Evolutionary conservation across 495 filamentous ascomycete species (phyloP).

Genomic region (Articulospora tetracladia): DNA sequence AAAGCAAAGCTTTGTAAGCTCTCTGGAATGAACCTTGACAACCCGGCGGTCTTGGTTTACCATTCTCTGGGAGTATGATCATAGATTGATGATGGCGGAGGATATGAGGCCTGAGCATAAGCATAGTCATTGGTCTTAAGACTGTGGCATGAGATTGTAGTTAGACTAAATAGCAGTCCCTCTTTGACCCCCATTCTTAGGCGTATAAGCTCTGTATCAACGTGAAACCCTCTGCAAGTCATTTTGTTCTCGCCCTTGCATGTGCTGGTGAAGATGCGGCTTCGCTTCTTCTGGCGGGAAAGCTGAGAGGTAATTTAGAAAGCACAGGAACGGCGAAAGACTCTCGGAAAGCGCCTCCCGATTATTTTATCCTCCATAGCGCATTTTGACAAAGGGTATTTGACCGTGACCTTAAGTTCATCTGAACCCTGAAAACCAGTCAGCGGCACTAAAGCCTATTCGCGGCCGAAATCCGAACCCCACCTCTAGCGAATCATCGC

Average conservation of each 20-base stretch:
- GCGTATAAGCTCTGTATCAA: background rate
- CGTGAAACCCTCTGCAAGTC: background rate
- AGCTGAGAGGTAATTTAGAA: too few relatives aligned
- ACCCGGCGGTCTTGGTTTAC: conserved; percentile 13
- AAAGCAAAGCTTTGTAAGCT: conserved; percentile 8
- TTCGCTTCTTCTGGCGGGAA: too few relatives aligned
- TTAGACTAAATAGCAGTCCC: conserved; percentile 31
- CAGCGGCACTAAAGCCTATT: background rate
- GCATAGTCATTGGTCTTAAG: conserved; percentile 12
- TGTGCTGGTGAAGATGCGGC: background rate
- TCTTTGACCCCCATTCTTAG: conserved; percentile 18
- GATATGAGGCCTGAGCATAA: conserved; percentile 18
- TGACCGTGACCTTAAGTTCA: too few relatives aligned
- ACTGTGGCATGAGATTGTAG: conserved; percentile 21
- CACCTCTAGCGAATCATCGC: background rate
- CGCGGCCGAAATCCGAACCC: background rate
- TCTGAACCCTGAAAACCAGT: too few relatives aligned
- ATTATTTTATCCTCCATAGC: too few relatives aligned
- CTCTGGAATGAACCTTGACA: conserved; percentile 12
- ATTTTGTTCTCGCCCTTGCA: background rate
- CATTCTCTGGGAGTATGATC: conserved; percentile 9
- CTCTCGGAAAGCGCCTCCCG: too few relatives aligned
- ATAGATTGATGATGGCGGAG: conserved; percentile 24
- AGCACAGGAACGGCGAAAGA: too few relatives aligned
- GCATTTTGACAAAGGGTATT: too few relatives aligned